Base-by-base conservation (phyloP, 805 yeast genomes). In the Metahyphopichia silvanorum region DNA sequence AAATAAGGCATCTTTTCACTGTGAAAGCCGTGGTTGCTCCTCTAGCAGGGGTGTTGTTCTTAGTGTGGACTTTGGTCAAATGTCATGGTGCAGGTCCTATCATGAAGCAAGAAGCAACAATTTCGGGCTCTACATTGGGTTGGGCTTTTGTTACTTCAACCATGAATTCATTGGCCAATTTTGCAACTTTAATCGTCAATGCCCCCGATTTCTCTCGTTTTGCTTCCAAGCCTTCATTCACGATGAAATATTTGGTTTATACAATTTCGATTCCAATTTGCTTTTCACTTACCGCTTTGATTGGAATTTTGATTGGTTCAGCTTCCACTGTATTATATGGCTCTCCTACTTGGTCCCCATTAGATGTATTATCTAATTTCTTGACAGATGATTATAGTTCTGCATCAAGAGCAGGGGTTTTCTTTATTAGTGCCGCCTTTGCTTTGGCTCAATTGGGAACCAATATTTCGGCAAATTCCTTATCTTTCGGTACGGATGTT, bases 161-260 rank as follows among this genome's bases (percentile, higher is more conserved):
- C 20, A 84, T 88, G 95, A 82, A 79, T 58, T 72, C 88, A 14
- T 63, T 87, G 40, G 85, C 94, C 17, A 87, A 86, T 60, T 87
- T 87, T 51, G 93, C 95, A 5, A 83, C 96, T n/a, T 71, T 87
- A 49, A 83, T 88, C 49, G 74, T 83, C 33, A 87, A 87, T 60
- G 85, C 93, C 10, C 94, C 96, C 2, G 96, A 87, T 66, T 87
- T 87, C 58, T 73, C 95, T 16, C 76, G 96, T 57, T 82, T 86
- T 61, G 83, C 95, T 8, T 73, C 69, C 41, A 60, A 52, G 36
- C 65, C 67, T 7, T 49, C 65, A 5, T 61, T 60, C 33, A 44
- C 57, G 21, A 57, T 66, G 54, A 65, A 64, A 40, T 64, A 64
- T 35, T 40, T 63, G 31, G 69, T 63, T 12, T 63, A 63, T 46